These are phyloP conservation scores for Entomophthora muscae DNA, from an alignment of 371 early-diverging fungal genomes.

Conservation along the genomic window DNA sequence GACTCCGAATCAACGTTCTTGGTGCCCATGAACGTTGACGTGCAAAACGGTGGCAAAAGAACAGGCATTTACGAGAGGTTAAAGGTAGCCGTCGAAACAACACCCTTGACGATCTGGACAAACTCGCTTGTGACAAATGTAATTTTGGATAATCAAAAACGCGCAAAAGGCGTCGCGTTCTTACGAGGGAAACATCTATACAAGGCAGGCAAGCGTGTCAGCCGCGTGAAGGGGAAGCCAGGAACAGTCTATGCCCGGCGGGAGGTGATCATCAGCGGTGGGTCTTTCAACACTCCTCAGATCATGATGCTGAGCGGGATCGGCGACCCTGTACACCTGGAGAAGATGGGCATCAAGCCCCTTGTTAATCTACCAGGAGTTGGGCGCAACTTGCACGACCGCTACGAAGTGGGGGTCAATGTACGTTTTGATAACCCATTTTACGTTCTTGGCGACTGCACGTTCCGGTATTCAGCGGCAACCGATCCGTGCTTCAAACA, in stretches of 20 bases:
- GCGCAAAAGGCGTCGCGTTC: conserved; percentile 1
- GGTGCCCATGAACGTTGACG: no score
- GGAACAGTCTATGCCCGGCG: conserved; percentile 10
- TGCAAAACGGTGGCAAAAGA: background rate
- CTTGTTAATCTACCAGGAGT: conserved; percentile 3
- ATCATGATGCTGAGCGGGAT: no score
- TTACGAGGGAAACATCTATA: background rate
- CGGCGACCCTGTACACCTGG: conserved; percentile 6
- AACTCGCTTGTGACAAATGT: conserved; percentile 5
- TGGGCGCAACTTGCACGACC: conserved; percentile 5
- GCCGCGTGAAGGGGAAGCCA: background rate
- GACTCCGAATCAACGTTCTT: background rate
- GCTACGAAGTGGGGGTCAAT: background rate
- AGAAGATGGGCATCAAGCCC: background rate
- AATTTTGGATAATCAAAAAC: background rate
- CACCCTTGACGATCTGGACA: no score
- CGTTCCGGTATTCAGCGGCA: background rate
- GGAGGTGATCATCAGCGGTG: no score
- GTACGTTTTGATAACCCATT: background rate
- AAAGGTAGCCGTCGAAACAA: background rate
- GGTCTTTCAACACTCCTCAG: conserved; percentile 15
- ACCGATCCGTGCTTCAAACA: background rate
- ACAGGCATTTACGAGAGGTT: background rate
- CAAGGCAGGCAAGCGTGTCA: background rate
- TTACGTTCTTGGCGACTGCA: background rate